A percentile compares a stretch with the other conserved stretches of the same genome.
These are phyloP conservation scores for Isatis tinctoria DNA, from an alignment of 345 rosid genomes.

Conservation along the genomic window DNA sequence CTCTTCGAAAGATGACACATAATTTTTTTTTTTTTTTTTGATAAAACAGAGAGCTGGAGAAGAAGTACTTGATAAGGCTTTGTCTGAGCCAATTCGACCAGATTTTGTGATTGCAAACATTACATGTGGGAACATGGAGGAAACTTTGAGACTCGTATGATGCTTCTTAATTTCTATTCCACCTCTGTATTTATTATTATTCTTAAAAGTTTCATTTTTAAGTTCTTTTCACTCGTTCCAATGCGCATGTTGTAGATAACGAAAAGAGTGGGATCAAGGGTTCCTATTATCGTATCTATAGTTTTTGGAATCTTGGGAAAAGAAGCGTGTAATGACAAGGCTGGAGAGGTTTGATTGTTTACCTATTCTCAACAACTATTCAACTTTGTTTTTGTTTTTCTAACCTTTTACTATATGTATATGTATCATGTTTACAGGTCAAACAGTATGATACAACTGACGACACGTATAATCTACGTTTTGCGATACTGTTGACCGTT, in stretches of 20 bases:
- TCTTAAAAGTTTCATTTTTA: background rate
- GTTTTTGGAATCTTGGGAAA: slow-evolving; percentile 59
- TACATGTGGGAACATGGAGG: slow-evolving; percentile 33
- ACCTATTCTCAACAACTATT: background rate
- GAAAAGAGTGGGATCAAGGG: slow-evolving; percentile 40
- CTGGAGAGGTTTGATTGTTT: slow-evolving; percentile 54
- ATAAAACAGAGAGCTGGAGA: slow-evolving; percentile 43
- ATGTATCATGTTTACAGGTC: slow-evolving; percentile 34
- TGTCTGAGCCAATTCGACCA: slow-evolving; percentile 59
- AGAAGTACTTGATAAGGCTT: slow-evolving; percentile 60
- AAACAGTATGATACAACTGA: slow-evolving; percentile 15
- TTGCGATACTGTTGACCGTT: slow-evolving; percentile 57
- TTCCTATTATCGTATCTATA: slow-evolving; percentile 48
- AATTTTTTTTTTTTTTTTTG: background rate
- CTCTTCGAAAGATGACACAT: background rate
- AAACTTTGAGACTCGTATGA: slow-evolving; percentile 17
- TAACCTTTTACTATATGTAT: background rate
- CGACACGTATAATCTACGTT: background rate
- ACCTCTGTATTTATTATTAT: background rate
- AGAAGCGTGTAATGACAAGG: slow-evolving; percentile 41
- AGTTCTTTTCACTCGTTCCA: background rate
- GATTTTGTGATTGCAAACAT: slow-evolving; percentile 51
- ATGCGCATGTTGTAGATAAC: slow-evolving; percentile 30
- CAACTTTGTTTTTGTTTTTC: background rate
- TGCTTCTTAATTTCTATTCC: background rate